Evolutionary conservation across 1,284 basidiomycete genomes (phyloP), one percentile per base, ranked within the genome.

Genomic region (Sporisorium iseilematis-ciliati): DNA sequence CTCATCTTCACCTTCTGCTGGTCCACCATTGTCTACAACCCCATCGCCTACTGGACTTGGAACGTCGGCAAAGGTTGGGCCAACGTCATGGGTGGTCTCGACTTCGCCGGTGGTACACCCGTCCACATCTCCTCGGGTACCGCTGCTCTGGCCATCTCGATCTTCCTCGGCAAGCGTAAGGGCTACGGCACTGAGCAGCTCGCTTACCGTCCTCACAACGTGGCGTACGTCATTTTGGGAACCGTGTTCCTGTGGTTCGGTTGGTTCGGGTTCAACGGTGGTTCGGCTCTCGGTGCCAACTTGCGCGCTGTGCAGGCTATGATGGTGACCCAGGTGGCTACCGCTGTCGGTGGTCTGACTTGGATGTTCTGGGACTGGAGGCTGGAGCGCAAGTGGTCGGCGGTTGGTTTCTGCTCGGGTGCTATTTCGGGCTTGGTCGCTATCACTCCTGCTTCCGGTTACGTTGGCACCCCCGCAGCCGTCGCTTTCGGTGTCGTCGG

Each of bases 391-490:
- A 88, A 88, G 79, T 88, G 85, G 86, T 85, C 82, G 14, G 83
- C 82, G 5, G 93, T 99, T 71, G 95, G 95, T 16, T 96, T 99
- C 88, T 99, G 96, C 88, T 94, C 93, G 3, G 96, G 96, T 57
- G 94, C 93, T 64, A 92, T 98, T 77, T 88, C 92, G 14, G 95
- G 94, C 57, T 90, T 97, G 12, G 94, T 94, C 33, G 92, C 91
- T 33, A 75, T 78, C 76, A 75, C 77, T 16, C 77, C 95, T 16
- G 95, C 90, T 7, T 92, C 93, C 20, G 82, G 80, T 53, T 84
- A 78, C 67, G 81, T 84, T n/a, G 83, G 78, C 25, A 79, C 80
- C 6, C 80, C 81, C 3, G 79, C 80, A 0, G 67, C 82, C 12
- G 65, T 84, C 11, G 81, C 79, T 25, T 81, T 84, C 52, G 82